phyloP scores from a whole-genome alignment of 139 green algal species.

The Ostreobium quekettii region DNA sequence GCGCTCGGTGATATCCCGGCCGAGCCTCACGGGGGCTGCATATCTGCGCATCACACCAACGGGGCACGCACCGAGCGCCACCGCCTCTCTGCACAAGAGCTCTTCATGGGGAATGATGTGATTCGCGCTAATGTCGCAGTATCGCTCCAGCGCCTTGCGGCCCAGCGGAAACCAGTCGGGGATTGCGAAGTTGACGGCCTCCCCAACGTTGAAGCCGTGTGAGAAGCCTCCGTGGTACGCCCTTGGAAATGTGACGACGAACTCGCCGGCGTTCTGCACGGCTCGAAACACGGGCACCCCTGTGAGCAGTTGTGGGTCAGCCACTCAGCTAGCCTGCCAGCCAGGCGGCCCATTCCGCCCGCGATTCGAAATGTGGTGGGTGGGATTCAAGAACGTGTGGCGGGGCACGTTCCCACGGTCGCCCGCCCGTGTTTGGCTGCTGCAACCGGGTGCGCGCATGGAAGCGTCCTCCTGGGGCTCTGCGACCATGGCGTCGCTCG shows the following conservation, averaged over 20 bases:
- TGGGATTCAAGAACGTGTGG: too few species aligned
- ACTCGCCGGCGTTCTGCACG: slow-evolving; percentile 71
- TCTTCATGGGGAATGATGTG: slow-evolving; percentile 40
- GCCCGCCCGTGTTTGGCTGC: too few species aligned
- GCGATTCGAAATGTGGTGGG: too few species aligned
- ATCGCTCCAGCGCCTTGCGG: slow-evolving; percentile 19
- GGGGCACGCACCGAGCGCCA: background rate
- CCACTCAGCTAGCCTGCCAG: too few species aligned
- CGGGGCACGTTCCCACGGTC: too few species aligned
- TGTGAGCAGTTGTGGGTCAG: too few species aligned
- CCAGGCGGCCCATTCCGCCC: too few species aligned
- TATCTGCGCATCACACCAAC: background rate
- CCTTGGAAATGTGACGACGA: slow-evolving; percentile 67
- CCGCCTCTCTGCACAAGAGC: slow-evolving; percentile 34
- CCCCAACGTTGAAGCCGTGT: slow-evolving; percentile 58
- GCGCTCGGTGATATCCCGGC: too few species aligned
- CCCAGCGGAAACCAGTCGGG: slow-evolving; percentile 39
- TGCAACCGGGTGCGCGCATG: too few species aligned
- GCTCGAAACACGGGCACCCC: slow-evolving; percentile 52
- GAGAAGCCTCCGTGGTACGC: slow-evolving; percentile 66
- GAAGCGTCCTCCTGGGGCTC: too few species aligned
- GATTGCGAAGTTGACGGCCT: slow-evolving; percentile 76
- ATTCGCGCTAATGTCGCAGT: slow-evolving; percentile 17
- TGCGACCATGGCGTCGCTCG: too few species aligned
- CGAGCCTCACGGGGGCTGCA: too few species aligned